Conservation (phyloP, 768 basidiomycete species). For the Kwoniella newhampshirensis region DNA sequence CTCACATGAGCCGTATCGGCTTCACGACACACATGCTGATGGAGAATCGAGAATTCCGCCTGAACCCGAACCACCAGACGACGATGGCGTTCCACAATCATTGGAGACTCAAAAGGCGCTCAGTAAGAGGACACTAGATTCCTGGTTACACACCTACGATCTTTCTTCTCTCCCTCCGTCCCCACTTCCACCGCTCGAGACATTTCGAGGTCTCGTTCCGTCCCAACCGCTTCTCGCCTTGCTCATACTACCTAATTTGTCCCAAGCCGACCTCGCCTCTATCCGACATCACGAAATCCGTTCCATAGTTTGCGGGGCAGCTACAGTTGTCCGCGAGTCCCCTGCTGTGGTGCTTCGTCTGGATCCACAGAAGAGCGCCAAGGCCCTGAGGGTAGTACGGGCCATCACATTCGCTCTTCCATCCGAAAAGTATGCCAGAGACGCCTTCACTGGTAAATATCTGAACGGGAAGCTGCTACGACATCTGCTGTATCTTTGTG, state of each 20-base stretch:
- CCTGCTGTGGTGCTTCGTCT: constrained; percentile 2
- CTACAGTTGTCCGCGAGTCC: neutral
- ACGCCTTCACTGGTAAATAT: constrained; percentile 8
- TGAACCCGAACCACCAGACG: too few species aligned
- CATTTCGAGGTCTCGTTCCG: constrained; percentile 18
- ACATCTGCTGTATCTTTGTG: constrained; percentile 14
- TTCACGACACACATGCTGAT: too few species aligned
- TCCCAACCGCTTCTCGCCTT: constrained; percentile 23
- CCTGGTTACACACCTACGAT: constrained; percentile 17
- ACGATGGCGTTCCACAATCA: too few species aligned
- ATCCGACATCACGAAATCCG: constrained; percentile 13
- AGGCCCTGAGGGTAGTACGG: constrained; percentile 9
- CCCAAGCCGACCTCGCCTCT: constrained; percentile 6
- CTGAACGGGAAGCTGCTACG: constrained; percentile 4
- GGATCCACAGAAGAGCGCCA: neutral
- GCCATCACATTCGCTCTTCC: constrained; percentile 12
- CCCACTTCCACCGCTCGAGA: constrained; percentile 20
- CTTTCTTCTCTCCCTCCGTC: constrained; percentile 17
- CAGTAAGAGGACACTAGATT: constrained; percentile 5
- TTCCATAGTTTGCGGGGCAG: constrained; percentile 3
- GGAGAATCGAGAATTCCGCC: too few species aligned
- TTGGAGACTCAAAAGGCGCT: too few species aligned
- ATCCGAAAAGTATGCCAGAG: neutral
- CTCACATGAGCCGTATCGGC: too few species aligned
- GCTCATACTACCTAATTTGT: constrained; percentile 3